phyloP scores from a whole-genome alignment of 164 flowering plant species.

The Dillenia turbinata region DNA sequence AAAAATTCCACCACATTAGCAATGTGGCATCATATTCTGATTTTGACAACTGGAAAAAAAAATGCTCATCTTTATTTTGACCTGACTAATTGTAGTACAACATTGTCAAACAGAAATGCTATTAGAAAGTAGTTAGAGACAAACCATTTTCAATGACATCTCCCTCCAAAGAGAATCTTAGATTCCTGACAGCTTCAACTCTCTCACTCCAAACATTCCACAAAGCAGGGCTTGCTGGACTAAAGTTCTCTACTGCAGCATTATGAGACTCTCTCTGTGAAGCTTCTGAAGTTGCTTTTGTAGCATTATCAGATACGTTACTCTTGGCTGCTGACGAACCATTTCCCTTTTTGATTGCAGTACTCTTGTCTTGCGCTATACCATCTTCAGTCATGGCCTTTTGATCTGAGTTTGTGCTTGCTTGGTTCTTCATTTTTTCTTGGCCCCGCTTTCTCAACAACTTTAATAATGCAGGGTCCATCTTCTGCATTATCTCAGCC shows the following conservation, averaged over 20 bases:
- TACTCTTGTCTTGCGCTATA: slow-evolving; percentile 14
- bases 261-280: slow-evolving; percentile 8
- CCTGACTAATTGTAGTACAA: no score
- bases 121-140: slow-evolving; percentile 8
- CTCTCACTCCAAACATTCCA: slow-evolving; percentile 85
- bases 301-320: slow-evolving; percentile 10
- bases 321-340: slow-evolving; percentile 9
- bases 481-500: slow-evolving; percentile 70
- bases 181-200: slow-evolving; percentile 54
- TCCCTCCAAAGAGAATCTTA: slow-evolving; percentile 86
- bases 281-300: slow-evolving; percentile 11
- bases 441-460: slow-evolving; percentile 52
- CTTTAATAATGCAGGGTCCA: slow-evolving; percentile 53
- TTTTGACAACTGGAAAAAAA: no score
- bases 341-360: slow-evolving; percentile 8
- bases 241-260: slow-evolving; percentile 15
- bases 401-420: slow-evolving; percentile 8
- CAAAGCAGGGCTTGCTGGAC: slow-evolving; percentile 17
- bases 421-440: slow-evolving; percentile 46
- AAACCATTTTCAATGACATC: slow-evolving; percentile 33
- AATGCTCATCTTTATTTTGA: no score
- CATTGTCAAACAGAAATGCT: no score
- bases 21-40: no score
- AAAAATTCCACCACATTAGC: no score
- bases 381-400: slow-evolving; percentile 6